A percentile compares a stretch with the other conserved stretches of the same genome.
phyloP scores from a whole-genome alignment of 1,284 basidiomycete genomes.

The Wallemia ichthyophaga region DNA sequence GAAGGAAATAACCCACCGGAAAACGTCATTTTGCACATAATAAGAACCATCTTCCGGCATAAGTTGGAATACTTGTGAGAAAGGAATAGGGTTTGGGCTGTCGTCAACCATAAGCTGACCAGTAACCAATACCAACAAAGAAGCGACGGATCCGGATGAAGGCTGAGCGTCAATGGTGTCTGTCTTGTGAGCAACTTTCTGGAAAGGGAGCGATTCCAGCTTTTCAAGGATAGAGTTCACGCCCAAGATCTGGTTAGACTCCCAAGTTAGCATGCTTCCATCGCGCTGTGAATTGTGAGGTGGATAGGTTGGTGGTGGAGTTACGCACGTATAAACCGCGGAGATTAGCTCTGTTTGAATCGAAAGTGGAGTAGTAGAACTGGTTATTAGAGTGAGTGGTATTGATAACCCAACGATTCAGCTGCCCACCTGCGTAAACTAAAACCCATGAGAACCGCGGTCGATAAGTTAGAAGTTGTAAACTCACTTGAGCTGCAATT shows the following conservation, averaged over 20 bases:
- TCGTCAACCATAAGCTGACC: conserved; percentile 60
- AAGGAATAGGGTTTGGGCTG: conserved; percentile 42
- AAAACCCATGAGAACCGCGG: conserved; percentile 3
- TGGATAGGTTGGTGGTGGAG: background rate
- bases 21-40: conserved; percentile 73
- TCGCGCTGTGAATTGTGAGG: conserved; percentile 25
- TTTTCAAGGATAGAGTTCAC: conserved; percentile 37
- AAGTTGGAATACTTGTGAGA: conserved; percentile 74
- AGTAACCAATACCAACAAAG: conserved; percentile 62
- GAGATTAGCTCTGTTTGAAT: conserved; percentile 26
- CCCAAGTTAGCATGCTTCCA: conserved; percentile 67
- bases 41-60: conserved; percentile 44
- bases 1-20: conserved; percentile 21
- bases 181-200: conserved; percentile 51
- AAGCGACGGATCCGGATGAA: conserved; percentile 29
- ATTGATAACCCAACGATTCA: no score
- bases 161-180: conserved; percentile 71
- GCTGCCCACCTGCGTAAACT: background rate
- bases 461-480: background rate
- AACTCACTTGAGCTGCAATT: conserved; percentile 17
- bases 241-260: conserved; percentile 35
- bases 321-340: conserved; percentile 36
- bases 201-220: conserved; percentile 55
- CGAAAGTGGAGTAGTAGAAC: conserved; percentile 39
- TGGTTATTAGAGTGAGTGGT: no score